Base-by-base conservation (phyloP, 169 alveolate species). In the Plasmodium coatneyi region DNA sequence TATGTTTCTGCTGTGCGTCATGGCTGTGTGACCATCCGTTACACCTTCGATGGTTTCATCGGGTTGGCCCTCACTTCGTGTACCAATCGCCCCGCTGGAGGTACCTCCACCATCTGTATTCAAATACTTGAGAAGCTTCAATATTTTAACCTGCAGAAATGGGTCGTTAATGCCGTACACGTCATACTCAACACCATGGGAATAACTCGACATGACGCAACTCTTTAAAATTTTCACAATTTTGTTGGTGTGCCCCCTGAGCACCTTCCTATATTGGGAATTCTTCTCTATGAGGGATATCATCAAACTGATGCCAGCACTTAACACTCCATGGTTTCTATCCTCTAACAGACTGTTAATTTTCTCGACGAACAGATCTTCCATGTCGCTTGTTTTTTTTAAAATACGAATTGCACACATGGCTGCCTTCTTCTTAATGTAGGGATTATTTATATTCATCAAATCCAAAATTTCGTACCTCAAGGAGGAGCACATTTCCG, bases 401-500 rank as follows among this genome's bases (percentile, higher is more conserved):
- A 95, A 56, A 79, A 96, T 92, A 70, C 98, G 93, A 41, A 93
- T 92, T 10, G 98, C 97, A 80, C 98, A 96, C 98, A 92, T 98
- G 97, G 95, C 97, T 2, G 99, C 99, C 96, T 99, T 99, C 96
- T 99, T 98, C 95, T 98, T 97, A 39, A 99, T 97, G 93, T 98
- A 99, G 71, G 99, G 99, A 72, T 98, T 99, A 46, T 99, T 95
- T 52, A 98, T 96, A 92, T 96, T 95, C 97, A 99, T 96, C 83
- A 99, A 93, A 83, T 98, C 97, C 79, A 98, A 98, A 30, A 99
- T 99, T 82, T 97, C 97, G 41, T 95, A 89, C 52, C 94, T 97
- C 41, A 98, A 97, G 83, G 98, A 99, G 94, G 99, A 95, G 90
- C 99, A 99, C 99, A 99, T 99, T 84, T 99, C 99, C 52, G 97